Evolutionary conservation across 305 asterid genomes (phyloP), one percentile per base, ranked within the genome.

Genomic region (Petunia hybrid): DNA sequence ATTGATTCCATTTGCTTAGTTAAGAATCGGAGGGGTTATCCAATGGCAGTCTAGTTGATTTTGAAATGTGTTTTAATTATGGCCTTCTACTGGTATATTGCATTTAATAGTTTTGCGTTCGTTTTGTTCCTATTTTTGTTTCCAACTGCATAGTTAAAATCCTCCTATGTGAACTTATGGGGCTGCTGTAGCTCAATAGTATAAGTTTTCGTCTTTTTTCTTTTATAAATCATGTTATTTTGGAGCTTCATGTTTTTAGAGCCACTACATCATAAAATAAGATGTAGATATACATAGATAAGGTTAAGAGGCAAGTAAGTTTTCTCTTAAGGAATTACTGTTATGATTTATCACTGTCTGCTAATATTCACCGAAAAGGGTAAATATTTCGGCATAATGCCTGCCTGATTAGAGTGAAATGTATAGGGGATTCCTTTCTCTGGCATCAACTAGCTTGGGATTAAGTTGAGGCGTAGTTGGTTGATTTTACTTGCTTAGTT

Each of bases 371-470:
- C 73, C 51, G 31, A 65, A 66, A 66, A 14, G 36, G 36, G 13
- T 40, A 40, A 66, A 14, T 39, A 1, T 66, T 22, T 66, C 40
- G 4, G 7, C 9, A 69, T 42, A 42, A 69, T 69, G 76, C 42
- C 35, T 43, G n/a, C 40, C 9, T 6, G 76, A 69, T 69, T 31
- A 43, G 57, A 69, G 56, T 69, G 57, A 4, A 68, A 68, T n/a
- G 9, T 68, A 43, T 43, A 68, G 76, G 76, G 57, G 40, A 42
- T 68, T 68, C 57, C n/a, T 68, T 42, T 68, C 76, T 68, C 40
- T 42, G 76, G 22, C n/a, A 10, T 68, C 57, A 42, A 12, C 16
- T 67, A 68, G 76, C n/a, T 68, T 68, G 76, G 38, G 76, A 4
- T 69, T 69, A 40, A 69, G 57, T 69, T 69, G 57, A 69, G 57